A percentile compares a stretch with the other conserved stretches of the same genome.
Evolutionary conservation across 2,329 filamentous ascomycete species (phyloP).

Genomic region (Hymenoscyphus scutula): DNA sequence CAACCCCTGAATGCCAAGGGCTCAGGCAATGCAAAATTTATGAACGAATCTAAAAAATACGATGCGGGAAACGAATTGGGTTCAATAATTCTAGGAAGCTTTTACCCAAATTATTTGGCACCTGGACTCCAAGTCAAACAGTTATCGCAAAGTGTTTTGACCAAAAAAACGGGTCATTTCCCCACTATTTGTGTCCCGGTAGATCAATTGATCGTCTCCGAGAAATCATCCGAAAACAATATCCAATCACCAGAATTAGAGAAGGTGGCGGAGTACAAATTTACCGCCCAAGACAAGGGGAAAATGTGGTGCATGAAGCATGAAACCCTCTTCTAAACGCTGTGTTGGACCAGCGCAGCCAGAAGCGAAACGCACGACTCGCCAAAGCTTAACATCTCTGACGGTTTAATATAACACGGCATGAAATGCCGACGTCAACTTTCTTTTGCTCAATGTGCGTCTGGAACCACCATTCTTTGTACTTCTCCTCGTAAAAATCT

Average conservation of each 20-base stretch:
- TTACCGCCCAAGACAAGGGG: neutral
- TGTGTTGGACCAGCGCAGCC: neutral
- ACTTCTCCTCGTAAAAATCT: neutral
- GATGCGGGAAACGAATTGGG: neutral
- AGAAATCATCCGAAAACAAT: neutral
- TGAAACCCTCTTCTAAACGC: conserved; percentile 4
- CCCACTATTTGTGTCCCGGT: neutral
- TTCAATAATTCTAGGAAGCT: neutral
- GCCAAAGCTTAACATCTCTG: neutral
- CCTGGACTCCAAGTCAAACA: neutral
- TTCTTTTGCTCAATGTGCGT: neutral
- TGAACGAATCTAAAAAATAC: neutral
- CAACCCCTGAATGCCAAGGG: neutral
- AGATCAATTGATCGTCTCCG: neutral
- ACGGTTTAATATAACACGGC: neutral
- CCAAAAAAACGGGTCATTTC: neutral
- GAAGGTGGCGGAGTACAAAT: neutral
- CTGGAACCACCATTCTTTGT: neutral
- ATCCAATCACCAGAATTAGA: neutral
- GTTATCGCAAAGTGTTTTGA: neutral
- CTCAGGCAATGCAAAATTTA: neutral
- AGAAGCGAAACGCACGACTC: conserved; percentile 1
- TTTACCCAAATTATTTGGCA: neutral
- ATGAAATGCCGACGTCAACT: neutral
- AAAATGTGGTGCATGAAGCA: neutral